These are phyloP conservation scores for Chlamydomonas sphaeroides DNA, from an alignment of 139 green algal species.

Conservation along the genomic window DNA sequence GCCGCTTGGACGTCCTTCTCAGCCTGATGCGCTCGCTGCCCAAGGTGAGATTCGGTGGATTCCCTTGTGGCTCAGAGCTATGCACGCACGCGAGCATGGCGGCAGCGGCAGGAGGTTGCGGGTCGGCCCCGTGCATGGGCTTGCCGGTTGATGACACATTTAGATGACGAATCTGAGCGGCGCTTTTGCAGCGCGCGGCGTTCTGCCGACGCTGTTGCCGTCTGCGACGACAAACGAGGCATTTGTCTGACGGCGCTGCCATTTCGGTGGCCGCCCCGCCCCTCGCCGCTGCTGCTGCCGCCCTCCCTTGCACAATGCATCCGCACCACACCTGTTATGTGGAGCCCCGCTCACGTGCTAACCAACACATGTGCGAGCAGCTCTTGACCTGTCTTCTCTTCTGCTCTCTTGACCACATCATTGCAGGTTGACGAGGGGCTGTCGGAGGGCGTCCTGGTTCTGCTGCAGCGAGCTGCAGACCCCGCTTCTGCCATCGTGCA, in stretches of 20 bases:
- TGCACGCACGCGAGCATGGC: no score
- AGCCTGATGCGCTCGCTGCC: slow-evolving; percentile 62
- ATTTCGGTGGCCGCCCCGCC: no score
- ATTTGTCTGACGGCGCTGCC: slow-evolving; percentile 65
- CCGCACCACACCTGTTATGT: no score
- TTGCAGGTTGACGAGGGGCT: slow-evolving; percentile 29
- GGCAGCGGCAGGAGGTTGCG: no score
- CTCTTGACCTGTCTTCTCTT: not conserved
- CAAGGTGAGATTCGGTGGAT: slow-evolving; percentile 41
- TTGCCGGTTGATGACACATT: slow-evolving; percentile 48
- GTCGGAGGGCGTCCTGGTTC: slow-evolving; percentile 19
- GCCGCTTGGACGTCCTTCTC: slow-evolving; percentile 60
- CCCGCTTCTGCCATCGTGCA: not conserved
- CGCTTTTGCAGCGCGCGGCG: slow-evolving; percentile 19
- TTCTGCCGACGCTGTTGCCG: slow-evolving; percentile 49
- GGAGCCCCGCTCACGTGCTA: no score
- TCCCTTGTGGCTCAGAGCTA: no score
- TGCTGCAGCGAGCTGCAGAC: not conserved
- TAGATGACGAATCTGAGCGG: slow-evolving; percentile 68
- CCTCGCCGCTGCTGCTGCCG: no score
- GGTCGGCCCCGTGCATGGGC: no score
- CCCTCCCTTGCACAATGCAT: no score
- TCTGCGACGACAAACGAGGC: slow-evolving; percentile 58
- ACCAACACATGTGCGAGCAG: no score
- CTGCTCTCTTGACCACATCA: not conserved